Evolutionary conservation across 805 yeast species (phyloP), one percentile per base, ranked within the genome.

Genomic region (Dipodascus albidus): DNA sequence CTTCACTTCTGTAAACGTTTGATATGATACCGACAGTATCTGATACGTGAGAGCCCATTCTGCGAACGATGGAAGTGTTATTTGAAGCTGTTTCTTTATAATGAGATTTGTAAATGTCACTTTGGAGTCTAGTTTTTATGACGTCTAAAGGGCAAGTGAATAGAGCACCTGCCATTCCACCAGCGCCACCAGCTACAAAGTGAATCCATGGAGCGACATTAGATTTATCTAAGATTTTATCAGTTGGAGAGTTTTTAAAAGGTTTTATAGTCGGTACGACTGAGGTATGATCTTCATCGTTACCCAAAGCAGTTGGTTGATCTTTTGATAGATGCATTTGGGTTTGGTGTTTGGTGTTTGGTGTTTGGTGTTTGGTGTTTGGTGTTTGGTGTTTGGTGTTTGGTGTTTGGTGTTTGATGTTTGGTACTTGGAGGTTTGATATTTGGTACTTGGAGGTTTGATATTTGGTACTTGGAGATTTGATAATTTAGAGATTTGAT

Each of bases 141-240:
- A 93, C 95, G 68, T 90, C 99, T 57, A 93, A 79, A 0, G 99
- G 99, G 61, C 96, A 84, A 0, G 99, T 93, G 53, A 82, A 82
- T 2, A 91, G 71, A 1, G 99, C 96, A 23, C 99, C 99, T 27
- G 91, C 87, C 97, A 93, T 93, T 15, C 99, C 99, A 33, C 97
- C 99, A 23, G 87, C 67, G 14, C 76, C 76, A 8, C 76, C 76
- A 31, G 76, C 76, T 20, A 72, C 63, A 55, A 72, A 72, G 56
- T 72, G 76, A 8, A 72, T 62, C 75, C 81, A 78, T 35, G 82
- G 81, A 55, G 68, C 67, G 1, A 74, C 73, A 42, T 63, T 58
- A 24, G 57, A 50, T 47, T 27, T 53, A 19, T 38, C 44, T 8
- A 38, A 6, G 3, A 14, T 50, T 49, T 55, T 53, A 38, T 64